Evolutionary conservation across 2,329 filamentous ascomycete species (phyloP).

Genomic region (Pseudofabraea citricarpa): DNA sequence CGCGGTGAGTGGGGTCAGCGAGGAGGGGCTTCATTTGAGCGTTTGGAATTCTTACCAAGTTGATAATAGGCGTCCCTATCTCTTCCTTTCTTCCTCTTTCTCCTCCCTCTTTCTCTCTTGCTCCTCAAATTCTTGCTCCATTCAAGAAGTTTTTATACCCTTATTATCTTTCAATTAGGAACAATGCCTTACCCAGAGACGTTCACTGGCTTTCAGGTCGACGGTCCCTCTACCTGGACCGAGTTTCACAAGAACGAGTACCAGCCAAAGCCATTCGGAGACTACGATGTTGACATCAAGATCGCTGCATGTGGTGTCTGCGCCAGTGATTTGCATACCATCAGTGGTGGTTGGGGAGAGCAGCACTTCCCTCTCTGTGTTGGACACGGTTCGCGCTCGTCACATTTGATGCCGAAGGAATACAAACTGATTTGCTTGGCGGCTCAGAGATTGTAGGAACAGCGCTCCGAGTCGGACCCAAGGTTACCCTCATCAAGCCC

Average conservation of each 20-base stretch:
- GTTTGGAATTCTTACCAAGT: too few species aligned
- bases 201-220: constrained; percentile 57
- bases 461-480: constrained; percentile 61
- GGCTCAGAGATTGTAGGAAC: constrained; percentile 62
- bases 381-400: constrained; percentile 36
- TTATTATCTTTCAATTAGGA: too few species aligned
- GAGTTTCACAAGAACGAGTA: constrained; percentile 47
- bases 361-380: constrained; percentile 46
- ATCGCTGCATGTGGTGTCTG: constrained; percentile 77
- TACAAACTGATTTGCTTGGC: background rate
- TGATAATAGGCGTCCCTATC: background rate
- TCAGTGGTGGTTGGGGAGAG: constrained; percentile 53
- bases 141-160: background rate
- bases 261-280: constrained; percentile 79
- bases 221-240: constrained; percentile 23
- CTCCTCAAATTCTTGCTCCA: background rate
- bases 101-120: background rate
- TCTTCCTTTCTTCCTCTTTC: background rate
- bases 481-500: constrained; percentile 53
- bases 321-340: constrained; percentile 67
- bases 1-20: too few species aligned
- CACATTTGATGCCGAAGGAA: background rate
- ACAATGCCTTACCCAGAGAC: constrained; percentile 45
- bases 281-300: constrained; percentile 83
- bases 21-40: too few species aligned